Evolutionary conservation across 108 stramenopile genomes (phyloP), one percentile per base, ranked within the genome.

Genomic region (Tribonema minus): DNA sequence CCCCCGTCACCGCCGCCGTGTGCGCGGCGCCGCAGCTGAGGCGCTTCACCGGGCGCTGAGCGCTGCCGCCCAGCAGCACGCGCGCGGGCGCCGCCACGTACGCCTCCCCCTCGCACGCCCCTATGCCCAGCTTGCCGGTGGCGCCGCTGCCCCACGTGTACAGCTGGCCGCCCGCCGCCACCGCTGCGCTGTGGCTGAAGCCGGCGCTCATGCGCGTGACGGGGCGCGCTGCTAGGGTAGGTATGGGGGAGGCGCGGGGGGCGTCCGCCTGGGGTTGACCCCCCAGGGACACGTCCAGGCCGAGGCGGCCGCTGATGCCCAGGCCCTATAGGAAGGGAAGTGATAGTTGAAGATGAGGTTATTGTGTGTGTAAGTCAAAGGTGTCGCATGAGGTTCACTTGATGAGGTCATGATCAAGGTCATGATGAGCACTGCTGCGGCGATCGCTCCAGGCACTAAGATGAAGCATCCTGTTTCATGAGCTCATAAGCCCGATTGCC

Each of bases 11-110:
- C 20, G 86, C 88, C 23, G 87, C 88, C 28, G 88, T 84, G 86
- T 90, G 90, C 6, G 85, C 73, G 26, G 86, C 85, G 28, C 90
- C 90, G 67, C 90, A 89, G 74, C 84, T 84, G 4, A 90, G 15
- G 9, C 46, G 9, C 20, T 54, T 54, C 15, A 62, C 61, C 3
- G 5, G 27, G 27, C 23, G 5, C 23, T 62, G 5, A 62, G 5
- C 30, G 23, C 61, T 62, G 3, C 61, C 61, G 61, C 9, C 61
- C 3, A 62, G 61, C 9, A 54, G 61, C 61, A 62, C 61, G 5
- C 64, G 27, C 25, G 82, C 67, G 5, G 86, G 88, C 3, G 65
- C 28, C 3, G 82, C 41, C 54, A 81, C 81, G 64, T 78, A 89
- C 71, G 67, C 86, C 68, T 85, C 88, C 31, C 39, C 68, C 1